Percentiles rank a stretch among this genome's conserved stretches.
Evolutionary conservation across 371 early-diverging fungal species (phyloP).

Genomic region (Capniomyces stellatus): DNA sequence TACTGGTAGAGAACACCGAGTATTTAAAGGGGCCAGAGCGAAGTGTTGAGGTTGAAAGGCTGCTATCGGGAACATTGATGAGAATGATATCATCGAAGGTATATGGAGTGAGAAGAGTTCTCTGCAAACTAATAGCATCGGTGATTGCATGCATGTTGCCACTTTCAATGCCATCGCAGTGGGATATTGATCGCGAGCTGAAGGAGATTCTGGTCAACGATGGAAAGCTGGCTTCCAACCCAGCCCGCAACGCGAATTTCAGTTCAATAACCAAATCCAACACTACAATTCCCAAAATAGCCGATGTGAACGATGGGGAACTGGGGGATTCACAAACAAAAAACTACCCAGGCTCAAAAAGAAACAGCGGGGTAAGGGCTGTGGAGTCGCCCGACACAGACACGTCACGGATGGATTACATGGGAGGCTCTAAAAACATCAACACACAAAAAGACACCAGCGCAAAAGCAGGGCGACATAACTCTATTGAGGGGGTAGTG

Average conservation of each 20-base stretch:
- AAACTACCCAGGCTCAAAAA: not conserved
- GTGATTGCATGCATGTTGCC: not conserved
- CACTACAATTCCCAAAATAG: not conserved
- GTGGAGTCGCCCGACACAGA: too few relatives aligned
- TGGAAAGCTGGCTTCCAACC: not conserved
- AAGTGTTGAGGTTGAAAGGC: conserved; percentile 6
- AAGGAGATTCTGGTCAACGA: not conserved
- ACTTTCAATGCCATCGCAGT: conserved; percentile 31
- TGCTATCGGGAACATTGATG: conserved; percentile 10
- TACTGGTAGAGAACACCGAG: not conserved
- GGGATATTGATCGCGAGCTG: not conserved
- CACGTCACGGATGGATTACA: not conserved
- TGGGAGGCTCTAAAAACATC: not conserved
- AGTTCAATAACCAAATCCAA: too few relatives aligned
- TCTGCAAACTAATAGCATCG: not conserved
- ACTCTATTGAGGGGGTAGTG: not conserved
- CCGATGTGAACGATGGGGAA: not conserved
- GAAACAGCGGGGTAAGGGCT: not conserved
- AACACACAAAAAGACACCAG: not conserved
- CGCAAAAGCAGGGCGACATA: not conserved
- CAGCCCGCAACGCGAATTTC: too few relatives aligned
- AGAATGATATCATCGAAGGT: conserved; percentile 12
- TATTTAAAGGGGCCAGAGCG: not conserved
- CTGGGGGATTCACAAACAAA: not conserved
- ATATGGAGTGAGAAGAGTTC: conserved; percentile 10